phyloP scores from a whole-genome alignment of 768 basidiomycete genomes.

The Grammothele lineata region DNA sequence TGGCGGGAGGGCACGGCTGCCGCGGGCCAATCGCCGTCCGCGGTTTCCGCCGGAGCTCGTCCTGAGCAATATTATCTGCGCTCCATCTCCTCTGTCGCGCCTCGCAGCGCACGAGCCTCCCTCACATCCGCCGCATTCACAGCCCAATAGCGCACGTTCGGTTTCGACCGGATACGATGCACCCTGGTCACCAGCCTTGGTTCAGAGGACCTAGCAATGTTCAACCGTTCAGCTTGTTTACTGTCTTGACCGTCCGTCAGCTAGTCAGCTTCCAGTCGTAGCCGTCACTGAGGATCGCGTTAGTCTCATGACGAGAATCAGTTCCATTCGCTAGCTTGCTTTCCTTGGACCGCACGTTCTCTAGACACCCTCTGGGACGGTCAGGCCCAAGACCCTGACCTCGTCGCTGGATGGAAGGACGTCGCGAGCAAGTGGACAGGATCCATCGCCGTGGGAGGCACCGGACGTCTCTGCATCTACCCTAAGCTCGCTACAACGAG shows the following conservation, averaged over 20 bases:
- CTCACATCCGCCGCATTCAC: too few species aligned
- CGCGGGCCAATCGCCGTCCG: conserved; percentile 7
- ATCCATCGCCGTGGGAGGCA: conserved; percentile 39
- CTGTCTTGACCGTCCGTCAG: conserved; percentile 7
- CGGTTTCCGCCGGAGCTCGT: too few species aligned
- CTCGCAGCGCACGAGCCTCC: too few species aligned
- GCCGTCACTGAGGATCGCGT: neutral
- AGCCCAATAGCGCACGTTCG: too few species aligned
- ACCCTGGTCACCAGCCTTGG: conserved; percentile 6
- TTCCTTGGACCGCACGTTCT: conserved; percentile 28
- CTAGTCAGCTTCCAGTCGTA: neutral
- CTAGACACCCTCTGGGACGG: conserved; percentile 38
- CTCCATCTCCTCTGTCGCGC: too few species aligned
- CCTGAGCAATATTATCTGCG: too few species aligned
- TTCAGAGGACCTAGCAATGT: conserved; percentile 7
- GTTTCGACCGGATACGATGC: too few species aligned
- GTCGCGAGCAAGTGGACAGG: conserved; percentile 48
- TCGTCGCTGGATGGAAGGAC: conserved; percentile 37
- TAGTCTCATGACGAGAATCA: conserved; percentile 4
- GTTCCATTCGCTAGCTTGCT: conserved; percentile 18
- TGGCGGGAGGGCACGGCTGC: conserved; percentile 6
- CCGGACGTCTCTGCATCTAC: conserved; percentile 20
- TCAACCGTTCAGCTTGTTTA: conserved; percentile 11
- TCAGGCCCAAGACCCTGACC: conserved; percentile 24
- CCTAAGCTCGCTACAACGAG: conserved; percentile 14